Conservation (phyloP, 108 stramenopile genomes). For the Pseudonitzschia delicatissima region DNA sequence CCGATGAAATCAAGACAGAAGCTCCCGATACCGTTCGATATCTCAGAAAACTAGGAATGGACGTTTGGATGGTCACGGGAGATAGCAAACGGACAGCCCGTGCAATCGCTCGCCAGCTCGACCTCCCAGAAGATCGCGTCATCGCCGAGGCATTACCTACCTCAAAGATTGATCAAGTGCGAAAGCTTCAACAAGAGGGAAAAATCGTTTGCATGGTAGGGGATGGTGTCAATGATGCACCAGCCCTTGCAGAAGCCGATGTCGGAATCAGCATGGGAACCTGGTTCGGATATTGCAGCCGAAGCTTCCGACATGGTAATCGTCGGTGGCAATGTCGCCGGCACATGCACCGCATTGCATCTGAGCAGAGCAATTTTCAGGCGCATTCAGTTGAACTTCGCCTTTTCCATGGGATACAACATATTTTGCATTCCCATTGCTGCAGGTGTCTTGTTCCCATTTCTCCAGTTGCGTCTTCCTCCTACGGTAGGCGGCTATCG, state of each 20-base stretch:
- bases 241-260: conserved; percentile 93
- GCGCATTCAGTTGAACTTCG: conserved; percentile 87
- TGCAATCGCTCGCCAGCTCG: conserved; percentile 78
- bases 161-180: conserved; percentile 72
- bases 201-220: conserved; percentile 90
- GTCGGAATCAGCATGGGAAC: conserved; percentile 96
- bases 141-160: conserved; percentile 88
- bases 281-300: conserved; percentile 93
- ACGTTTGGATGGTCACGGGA: conserved; percentile 98
- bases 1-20: conserved; percentile 80
- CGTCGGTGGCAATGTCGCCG: conserved; percentile 80
- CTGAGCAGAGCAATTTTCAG: conserved; percentile 85
- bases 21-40: conserved; percentile 64
- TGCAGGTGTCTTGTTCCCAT: conserved; percentile 92
- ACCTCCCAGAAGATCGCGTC: conserved; percentile 66
- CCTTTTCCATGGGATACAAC: conserved; percentile 96
- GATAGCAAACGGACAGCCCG: conserved; percentile 88
- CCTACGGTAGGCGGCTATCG: conserved; percentile 91
- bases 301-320: conserved; percentile 96
- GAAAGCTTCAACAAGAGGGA: conserved; percentile 63
- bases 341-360: conserved; percentile 89
- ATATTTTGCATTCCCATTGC: conserved; percentile 92
- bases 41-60: conserved; percentile 70
- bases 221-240: conserved; percentile 98
- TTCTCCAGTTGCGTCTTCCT: conserved; percentile 74